A percentile compares a stretch with the other conserved stretches of the same genome.
These are phyloP conservation scores for Wickerhamiella allomyrinae DNA, from an alignment of 805 yeast species.

Conservation along the genomic window DNA sequence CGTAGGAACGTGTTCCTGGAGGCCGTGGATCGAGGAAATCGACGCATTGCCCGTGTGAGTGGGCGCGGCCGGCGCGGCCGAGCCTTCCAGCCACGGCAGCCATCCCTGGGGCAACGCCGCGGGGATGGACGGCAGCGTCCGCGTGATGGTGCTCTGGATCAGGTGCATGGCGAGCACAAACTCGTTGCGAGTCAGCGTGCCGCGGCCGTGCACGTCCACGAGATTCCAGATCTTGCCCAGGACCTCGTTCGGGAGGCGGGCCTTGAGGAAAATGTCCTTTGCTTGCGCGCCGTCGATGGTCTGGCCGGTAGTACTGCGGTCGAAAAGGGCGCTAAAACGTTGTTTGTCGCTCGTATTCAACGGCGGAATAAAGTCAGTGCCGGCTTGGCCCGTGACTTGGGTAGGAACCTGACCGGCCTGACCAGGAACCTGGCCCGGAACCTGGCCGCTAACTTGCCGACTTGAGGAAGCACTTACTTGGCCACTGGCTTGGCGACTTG, in stretches of 20 bases:
- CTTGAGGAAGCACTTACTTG: too few relatives aligned
- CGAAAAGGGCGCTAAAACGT: conserved; percentile 37
- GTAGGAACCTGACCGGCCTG: neutral
- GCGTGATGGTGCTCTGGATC: conserved; percentile 66
- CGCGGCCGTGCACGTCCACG: conserved; percentile 63
- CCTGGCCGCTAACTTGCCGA: too few relatives aligned
- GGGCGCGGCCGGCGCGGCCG: neutral
- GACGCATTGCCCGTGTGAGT: neutral
- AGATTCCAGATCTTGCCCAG: conserved; percentile 82
- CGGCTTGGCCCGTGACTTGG: conserved; percentile 1
- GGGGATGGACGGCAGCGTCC: conserved; percentile 47
- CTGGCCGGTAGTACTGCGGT: conserved; percentile 49
- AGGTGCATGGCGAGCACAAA: conserved; percentile 91
- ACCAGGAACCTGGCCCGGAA: neutral
- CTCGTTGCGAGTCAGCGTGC: conserved; percentile 56
- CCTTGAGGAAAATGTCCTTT: conserved; percentile 73
- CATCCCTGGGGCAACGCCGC: conserved; percentile 29
- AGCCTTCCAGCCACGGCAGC: conserved; percentile 19
- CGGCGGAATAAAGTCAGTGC: conserved; percentile 21
- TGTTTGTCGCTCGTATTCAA: conserved; percentile 24
- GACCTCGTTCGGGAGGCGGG: conserved; percentile 61
- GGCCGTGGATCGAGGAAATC: conserved; percentile 3
- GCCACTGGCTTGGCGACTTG: too few relatives aligned
- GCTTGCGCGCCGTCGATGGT: conserved; percentile 71
- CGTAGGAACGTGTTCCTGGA: conserved; percentile 12